Percentiles rank a stretch among this genome's conserved stretches.
These are phyloP conservation scores for Dactylellina leptospora DNA, from an alignment of 2,329 filamentous ascomycete genomes.

Conservation along the genomic window DNA sequence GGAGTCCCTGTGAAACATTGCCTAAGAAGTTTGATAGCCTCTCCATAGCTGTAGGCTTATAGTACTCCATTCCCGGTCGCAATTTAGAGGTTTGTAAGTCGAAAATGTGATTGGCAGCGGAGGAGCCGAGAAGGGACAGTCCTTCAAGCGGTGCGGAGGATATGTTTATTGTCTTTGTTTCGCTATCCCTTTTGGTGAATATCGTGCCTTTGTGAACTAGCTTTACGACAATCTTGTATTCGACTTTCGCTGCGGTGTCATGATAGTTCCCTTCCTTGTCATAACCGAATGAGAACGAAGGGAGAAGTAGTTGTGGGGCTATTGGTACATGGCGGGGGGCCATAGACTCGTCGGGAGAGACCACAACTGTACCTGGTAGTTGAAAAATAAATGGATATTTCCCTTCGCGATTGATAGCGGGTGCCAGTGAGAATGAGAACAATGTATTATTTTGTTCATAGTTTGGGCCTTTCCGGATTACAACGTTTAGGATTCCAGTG, in stretches of 20 bases:
- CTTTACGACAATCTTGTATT: constrained; percentile 32
- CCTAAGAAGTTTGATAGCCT: constrained; percentile 37
- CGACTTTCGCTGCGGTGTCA: constrained; percentile 22
- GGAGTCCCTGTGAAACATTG: constrained; percentile 10
- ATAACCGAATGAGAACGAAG: constrained; percentile 29
- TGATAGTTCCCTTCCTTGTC: neutral
- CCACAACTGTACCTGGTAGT: constrained; percentile 32
- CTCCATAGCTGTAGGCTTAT: constrained; percentile 38
- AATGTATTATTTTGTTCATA: constrained; percentile 32
- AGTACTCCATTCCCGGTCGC: constrained; percentile 37
- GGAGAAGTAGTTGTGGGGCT: constrained; percentile 38
- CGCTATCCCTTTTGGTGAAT: constrained; percentile 41
- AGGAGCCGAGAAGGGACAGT: constrained; percentile 3
- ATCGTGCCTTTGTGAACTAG: constrained; percentile 45
- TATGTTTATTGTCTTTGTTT: constrained; percentile 35
- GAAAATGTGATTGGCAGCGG: constrained; percentile 27
- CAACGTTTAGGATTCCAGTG: constrained; percentile 17
- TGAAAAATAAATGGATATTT: constrained; percentile 33
- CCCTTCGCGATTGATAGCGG: constrained; percentile 5
- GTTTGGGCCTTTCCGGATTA: constrained; percentile 6
- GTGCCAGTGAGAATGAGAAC: constrained; percentile 32
- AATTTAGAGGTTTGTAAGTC: constrained; percentile 19
- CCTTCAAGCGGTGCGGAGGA: constrained; percentile 27
- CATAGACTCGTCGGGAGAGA: constrained; percentile 30
- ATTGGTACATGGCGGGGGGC: constrained; percentile 45